phyloP scores from a whole-genome alignment of 331 rosid species.

The Quercus phellos region DNA sequence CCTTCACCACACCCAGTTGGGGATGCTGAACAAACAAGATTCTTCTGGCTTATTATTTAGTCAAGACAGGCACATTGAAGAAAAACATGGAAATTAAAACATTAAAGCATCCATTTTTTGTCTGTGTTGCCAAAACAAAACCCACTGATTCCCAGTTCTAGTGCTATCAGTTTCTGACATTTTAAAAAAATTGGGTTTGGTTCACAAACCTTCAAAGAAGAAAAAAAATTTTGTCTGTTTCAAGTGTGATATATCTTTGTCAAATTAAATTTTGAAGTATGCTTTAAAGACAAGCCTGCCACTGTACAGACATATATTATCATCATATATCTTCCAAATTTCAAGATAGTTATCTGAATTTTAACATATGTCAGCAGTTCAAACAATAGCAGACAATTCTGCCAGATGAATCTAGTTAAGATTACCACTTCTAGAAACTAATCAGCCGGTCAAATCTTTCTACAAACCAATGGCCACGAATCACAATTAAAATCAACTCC shows the following conservation, averaged over 20 bases:
- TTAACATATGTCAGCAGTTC: background rate
- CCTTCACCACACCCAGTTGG: constrained; percentile 3
- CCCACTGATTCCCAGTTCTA: too few relatives aligned
- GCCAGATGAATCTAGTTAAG: background rate
- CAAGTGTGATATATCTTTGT: background rate
- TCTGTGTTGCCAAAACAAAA: background rate
- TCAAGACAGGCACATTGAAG: constrained; percentile 1
- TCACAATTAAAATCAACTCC: too few relatives aligned
- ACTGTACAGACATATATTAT: background rate
- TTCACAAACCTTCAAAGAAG: background rate
- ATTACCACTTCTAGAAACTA: background rate
- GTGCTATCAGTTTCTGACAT: background rate
- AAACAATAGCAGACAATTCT: background rate
- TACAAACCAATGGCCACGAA: background rate
- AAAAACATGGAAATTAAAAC: background rate
- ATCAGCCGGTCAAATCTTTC: background rate
- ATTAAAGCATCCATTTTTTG: background rate
- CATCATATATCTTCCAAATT: background rate
- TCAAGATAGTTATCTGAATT: background rate
- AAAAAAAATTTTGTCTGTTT: background rate
- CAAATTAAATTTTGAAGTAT: background rate
- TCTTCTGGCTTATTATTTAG: constrained; percentile 15
- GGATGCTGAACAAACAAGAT: constrained; percentile 23
- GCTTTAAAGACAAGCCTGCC: background rate
- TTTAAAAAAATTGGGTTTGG: background rate